Conservation (phyloP, 805 yeast species). For the Scheffersomyces coipomensis region DNA sequence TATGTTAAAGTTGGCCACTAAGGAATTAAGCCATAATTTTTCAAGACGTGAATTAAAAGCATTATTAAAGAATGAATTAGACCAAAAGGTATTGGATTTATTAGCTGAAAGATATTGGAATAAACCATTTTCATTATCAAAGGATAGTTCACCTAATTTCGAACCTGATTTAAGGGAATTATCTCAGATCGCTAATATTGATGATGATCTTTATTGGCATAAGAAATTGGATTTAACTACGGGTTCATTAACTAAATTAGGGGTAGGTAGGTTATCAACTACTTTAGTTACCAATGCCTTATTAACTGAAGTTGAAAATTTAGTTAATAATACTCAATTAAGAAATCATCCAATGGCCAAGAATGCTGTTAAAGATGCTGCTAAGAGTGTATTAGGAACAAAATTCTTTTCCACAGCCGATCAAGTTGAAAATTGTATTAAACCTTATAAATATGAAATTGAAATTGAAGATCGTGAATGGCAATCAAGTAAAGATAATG, state of each 20-base stretch:
- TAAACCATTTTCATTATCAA: slow-evolving; percentile 39
- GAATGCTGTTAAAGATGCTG: slow-evolving; percentile 80
- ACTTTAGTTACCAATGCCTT: slow-evolving; percentile 78
- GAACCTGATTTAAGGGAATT: slow-evolving; percentile 58
- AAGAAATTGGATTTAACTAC: slow-evolving; percentile 82
- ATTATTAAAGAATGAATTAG: slow-evolving; percentile 77
- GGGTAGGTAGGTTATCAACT: slow-evolving; percentile 90
- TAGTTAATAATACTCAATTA: slow-evolving; percentile 73
- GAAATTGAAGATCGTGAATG: slow-evolving; percentile 96
- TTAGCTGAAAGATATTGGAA: slow-evolving; percentile 94
- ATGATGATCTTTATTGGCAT: slow-evolving; percentile 83
- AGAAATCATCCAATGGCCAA: slow-evolving; percentile 85
- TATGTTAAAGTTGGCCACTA: slow-evolving; percentile 76
- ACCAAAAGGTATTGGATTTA: slow-evolving; percentile 83
- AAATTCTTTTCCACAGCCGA: slow-evolving; percentile 92
- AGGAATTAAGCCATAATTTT: slow-evolving; percentile 80
- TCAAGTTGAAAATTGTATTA: slow-evolving; percentile 97
- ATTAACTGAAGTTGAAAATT: slow-evolving; percentile 69
- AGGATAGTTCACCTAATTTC: slow-evolving; percentile 9
- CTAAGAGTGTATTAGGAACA: slow-evolving; percentile 70
- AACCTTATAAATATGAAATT: slow-evolving; percentile 96
- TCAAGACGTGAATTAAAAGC: slow-evolving; percentile 81
- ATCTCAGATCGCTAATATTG: slow-evolving; percentile 43
- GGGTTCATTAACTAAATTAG: slow-evolving; percentile 78
- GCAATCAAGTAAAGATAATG: slow-evolving; percentile 76